Evolutionary conservation across 306 rosid species (phyloP).

Genomic region (Styphnolobium japonicum): DNA sequence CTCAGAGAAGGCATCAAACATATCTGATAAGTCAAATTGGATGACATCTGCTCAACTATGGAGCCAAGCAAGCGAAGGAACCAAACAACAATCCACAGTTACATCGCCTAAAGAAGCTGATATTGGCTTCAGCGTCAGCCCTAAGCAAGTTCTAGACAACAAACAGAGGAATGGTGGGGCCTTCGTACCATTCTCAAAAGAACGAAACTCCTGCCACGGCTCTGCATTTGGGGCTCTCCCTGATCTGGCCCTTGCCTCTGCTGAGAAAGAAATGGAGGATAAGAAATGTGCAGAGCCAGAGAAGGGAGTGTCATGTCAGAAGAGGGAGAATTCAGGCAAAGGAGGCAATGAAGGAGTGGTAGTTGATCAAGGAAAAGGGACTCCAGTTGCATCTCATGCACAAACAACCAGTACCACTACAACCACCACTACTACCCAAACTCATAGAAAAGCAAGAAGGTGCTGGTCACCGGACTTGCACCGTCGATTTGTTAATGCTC

Average conservation of each 20-base stretch:
- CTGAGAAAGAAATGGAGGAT: slow-evolving; percentile 42
- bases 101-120: slow-evolving; percentile 41
- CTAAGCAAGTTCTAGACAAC: slow-evolving; percentile 53
- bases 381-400: slow-evolving; percentile 34
- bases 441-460: slow-evolving; percentile 92
- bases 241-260: slow-evolving; percentile 66
- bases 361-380: slow-evolving; percentile 54
- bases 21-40: slow-evolving; percentile 91
- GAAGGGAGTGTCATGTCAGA: slow-evolving; percentile 34
- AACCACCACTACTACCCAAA: slow-evolving; percentile 36
- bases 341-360: slow-evolving; percentile 23
- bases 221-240: slow-evolving; percentile 54
- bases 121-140: slow-evolving; percentile 60
- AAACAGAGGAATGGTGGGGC: slow-evolving; percentile 83
- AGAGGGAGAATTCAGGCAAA: slow-evolving; percentile 37
- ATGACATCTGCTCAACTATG: slow-evolving; percentile 95
- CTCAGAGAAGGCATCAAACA: slow-evolving; percentile 48
- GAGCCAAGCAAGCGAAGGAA: slow-evolving; percentile 82
- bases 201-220: slow-evolving; percentile 32
- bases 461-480: slow-evolving; percentile 99
- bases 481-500: slow-evolving; percentile 92
- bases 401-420: slow-evolving; percentile 33
- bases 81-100: slow-evolving; percentile 44
- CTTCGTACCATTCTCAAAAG: slow-evolving; percentile 86
- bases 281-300: slow-evolving; percentile 43